These are phyloP conservation scores for Naganishia onofrii DNA, from an alignment of 768 basidiomycete species.

Conservation along the genomic window DNA sequence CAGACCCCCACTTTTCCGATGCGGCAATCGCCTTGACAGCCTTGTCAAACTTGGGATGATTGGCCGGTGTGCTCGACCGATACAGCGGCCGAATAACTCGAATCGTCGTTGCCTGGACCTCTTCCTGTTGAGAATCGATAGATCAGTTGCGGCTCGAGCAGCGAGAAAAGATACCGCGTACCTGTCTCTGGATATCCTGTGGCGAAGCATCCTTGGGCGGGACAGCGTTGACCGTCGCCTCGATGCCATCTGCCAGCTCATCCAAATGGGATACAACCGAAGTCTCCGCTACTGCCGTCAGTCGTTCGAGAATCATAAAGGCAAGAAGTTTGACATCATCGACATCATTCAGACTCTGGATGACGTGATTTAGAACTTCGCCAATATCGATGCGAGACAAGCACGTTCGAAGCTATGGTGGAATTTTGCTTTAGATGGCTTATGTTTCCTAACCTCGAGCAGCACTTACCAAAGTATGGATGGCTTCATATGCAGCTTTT, in stretches of 20 bases:
- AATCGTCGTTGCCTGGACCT: conserved; percentile 84
- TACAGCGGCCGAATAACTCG: conserved; percentile 82
- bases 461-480: conserved; percentile 78
- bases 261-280: conserved; percentile 59
- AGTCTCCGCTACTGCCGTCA: conserved; percentile 79
- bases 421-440: background rate
- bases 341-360: conserved; percentile 79
- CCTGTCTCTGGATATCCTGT: conserved; percentile 80
- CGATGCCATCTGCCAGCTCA: conserved; percentile 65
- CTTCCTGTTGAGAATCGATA: conserved; percentile 68
- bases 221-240: conserved; percentile 77
- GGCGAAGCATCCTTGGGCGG: conserved; percentile 86
- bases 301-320: conserved; percentile 89
- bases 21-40: conserved; percentile 62
- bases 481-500: conserved; percentile 95
- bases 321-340: conserved; percentile 97
- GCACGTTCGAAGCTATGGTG: conserved; percentile 80
- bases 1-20: conserved; percentile 41
- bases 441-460: background rate
- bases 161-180: conserved; percentile 25
- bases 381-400: conserved; percentile 80
- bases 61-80: conserved; percentile 65
- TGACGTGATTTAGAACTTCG: conserved; percentile 74
- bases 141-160: background rate
- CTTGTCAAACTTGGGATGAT: conserved; percentile 69